Percentiles rank a stretch among this genome's conserved stretches.
These are phyloP conservation scores for Phytopythium delawarense DNA, from an alignment of 352 stramenopile genomes.

Conservation along the genomic window DNA sequence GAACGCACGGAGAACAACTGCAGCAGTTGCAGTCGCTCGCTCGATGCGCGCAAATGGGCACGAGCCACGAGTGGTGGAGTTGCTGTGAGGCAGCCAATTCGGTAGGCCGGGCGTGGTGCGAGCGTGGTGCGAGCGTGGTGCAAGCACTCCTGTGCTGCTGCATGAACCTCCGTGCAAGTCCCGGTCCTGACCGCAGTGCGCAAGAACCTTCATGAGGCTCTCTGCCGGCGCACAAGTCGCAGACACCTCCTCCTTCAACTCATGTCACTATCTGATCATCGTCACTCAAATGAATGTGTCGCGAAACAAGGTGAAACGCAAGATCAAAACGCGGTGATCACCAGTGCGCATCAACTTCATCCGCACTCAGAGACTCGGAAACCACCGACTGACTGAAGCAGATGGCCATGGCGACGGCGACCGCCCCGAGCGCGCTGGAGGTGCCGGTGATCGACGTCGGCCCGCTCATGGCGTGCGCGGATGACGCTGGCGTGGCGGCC, in stretches of 20 bases:
- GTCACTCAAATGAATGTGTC: not conserved
- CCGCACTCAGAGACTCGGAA: not conserved
- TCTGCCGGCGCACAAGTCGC: too few species aligned
- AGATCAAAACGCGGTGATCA: not conserved
- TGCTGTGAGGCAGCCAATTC: too few species aligned
- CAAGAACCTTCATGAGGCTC: too few species aligned
- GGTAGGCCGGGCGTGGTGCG: too few species aligned
- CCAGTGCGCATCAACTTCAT: not conserved
- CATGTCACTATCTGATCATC: not conserved
- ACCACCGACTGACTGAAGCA: not conserved
- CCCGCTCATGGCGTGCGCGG: slow-evolving; percentile 32
- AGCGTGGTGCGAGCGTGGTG: too few species aligned
- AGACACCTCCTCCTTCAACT: too few species aligned
- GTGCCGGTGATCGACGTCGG: slow-evolving; percentile 52
- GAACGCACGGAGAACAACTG: not conserved
- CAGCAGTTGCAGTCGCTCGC: not conserved
- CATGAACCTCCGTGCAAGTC: too few species aligned
- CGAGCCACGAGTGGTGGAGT: not conserved
- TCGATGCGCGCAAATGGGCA: not conserved
- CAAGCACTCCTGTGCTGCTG: too few species aligned
- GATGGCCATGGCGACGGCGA: not conserved
- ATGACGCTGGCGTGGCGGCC: slow-evolving; percentile 29
- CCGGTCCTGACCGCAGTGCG: not conserved
- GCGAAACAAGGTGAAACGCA: not conserved
- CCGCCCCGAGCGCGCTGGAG: slow-evolving; percentile 10